Percentiles rank a stretch among this genome's conserved stretches.
Conservation (phyloP, 2,329 filamentous ascomycete genomes). For the Diaporthe destruens region DNA sequence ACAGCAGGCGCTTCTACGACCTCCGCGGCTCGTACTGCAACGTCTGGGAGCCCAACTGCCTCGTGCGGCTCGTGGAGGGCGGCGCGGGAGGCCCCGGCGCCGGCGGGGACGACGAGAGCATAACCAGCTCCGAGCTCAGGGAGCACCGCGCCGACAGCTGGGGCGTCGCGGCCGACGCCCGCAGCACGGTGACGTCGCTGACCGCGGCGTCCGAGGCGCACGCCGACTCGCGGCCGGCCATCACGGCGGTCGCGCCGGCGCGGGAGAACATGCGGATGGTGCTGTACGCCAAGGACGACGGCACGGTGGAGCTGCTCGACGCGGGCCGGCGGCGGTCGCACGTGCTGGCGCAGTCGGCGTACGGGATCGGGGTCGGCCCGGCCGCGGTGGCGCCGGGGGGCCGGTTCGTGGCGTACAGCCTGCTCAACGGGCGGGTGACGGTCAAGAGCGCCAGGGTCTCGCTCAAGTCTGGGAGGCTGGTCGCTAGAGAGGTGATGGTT, state of each 20-base stretch:
- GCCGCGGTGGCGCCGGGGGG: slow-evolving; percentile 40
- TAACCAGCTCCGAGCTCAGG: slow-evolving; percentile 14
- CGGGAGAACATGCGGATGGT: slow-evolving; percentile 23
- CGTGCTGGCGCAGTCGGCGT: slow-evolving; percentile 30
- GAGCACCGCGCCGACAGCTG: slow-evolving; percentile 22
- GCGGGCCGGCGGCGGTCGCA: slow-evolving; percentile 35
- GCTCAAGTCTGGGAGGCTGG: slow-evolving; percentile 26
- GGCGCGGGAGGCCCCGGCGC: background rate
- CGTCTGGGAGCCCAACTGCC: slow-evolving; percentile 46
- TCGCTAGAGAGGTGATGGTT: slow-evolving; percentile 15
- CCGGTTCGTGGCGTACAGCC: slow-evolving; percentile 39
- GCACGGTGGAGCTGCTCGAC: slow-evolving; percentile 41
- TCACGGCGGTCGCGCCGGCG: slow-evolving; percentile 36
- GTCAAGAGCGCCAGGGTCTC: slow-evolving; percentile 30
- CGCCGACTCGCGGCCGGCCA: slow-evolving; percentile 36
- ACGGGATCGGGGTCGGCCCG: slow-evolving; percentile 22
- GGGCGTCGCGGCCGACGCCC: slow-evolving; percentile 5
- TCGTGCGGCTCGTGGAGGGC: slow-evolving; percentile 40
- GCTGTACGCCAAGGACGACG: slow-evolving; percentile 40
- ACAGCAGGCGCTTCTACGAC: slow-evolving; percentile 44
- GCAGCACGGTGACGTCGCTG: slow-evolving; percentile 35
- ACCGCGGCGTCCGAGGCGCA: slow-evolving; percentile 39
- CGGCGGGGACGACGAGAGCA: slow-evolving; percentile 16
- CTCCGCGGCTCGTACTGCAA: slow-evolving; percentile 44
- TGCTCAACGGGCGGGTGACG: slow-evolving; percentile 35